Base-by-base conservation (phyloP, 768 basidiomycete genomes). In the Phlebiopsis gigantea region DNA sequence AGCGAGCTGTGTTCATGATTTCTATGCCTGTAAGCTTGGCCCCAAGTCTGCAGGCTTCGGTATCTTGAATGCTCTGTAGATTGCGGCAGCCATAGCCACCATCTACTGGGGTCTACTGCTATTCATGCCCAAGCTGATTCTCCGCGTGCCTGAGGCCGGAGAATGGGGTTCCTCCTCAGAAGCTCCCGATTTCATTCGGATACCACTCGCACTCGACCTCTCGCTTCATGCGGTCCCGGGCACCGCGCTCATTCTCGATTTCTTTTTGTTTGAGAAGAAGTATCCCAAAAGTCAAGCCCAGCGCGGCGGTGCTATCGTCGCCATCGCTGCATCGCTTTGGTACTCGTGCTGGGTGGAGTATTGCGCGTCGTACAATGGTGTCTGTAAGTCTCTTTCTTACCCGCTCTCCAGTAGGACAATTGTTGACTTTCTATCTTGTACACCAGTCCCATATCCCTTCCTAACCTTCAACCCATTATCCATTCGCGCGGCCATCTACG, bases 361-460 rank as follows among this genome's bases (percentile, higher is more conserved):
- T 60, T 86, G 83, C 59, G 83, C 83, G 0, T 69, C 65, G 6
- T 77, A 73, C 66, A 90, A 89, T 58, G 81, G 80, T 5, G 66
- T 64, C 2, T 90, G 86, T 89, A 60, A 70, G 84, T 51, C 30
- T 14, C 29, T 22, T 2, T 10, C 17, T 12, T 4, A 51, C 50
- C 21, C 34, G 8, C 17, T 9, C 24, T n/a, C n/a, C n/a, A n/a
- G n/a, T n/a, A 5, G 3, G 19, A 19, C 44, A 25, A 19, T 45
- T 9, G 4, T 22, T 51, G 21, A 51, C 19, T 10, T 17, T 21
- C 5, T 19, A 39, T n/a, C 4, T 41, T 22, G 5, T 19, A 19
- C 34, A n/a, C 3, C 55, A 88, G 88, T 91, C 72, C 88, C 90
- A 25, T 93, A 93, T 70, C 91, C 91, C 0, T 93, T 93, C 73